Base-by-base conservation (phyloP, 768 basidiomycete species). In the Amyloporia xantha region DNA sequence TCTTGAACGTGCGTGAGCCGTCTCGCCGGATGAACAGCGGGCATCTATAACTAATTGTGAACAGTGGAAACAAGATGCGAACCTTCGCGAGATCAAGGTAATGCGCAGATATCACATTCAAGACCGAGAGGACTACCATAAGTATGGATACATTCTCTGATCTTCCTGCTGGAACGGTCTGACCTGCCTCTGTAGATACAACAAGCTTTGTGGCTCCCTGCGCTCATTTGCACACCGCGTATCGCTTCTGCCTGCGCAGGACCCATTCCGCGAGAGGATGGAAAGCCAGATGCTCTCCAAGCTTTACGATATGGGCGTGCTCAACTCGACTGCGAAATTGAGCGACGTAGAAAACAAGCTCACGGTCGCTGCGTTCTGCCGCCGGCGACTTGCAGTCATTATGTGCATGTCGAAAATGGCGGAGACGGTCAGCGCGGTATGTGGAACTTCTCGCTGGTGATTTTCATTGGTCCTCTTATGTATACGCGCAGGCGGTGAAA, bases 41-140 rank as follows among this genome's bases (percentile, higher is more conserved):
- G 43, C 27, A 4, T 10, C n/a, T 15, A 43, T 43, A 21, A n/a
- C n/a, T n/a, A n/a, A 7, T 17, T 19, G 38, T 9, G 15, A 39
- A 17, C 66, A 95, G 91, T 98, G 95, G 95, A 98, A 92, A 69
- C 86, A 92, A 70, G 94, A 98, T 81, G 83, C 86, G 12, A 85
- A 83, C 63, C 69, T 84, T 13, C 82, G 94, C 36, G 96, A 98
- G 74, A 81, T 90, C 68, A 91, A 86, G 65, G 86, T 98, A 47
- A 87, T 98, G 81, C 81, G 95, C 17, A 72, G 93, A 49, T 99
- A 97, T 66, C 96, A 98, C 68, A 78, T 99, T 54, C 94, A 97
- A 61, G 77, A 93, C 68, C 71, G 94, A 59, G 92, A 95, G 53
- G 92, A 95, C 69, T 94, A 94, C 65, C 85, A 91, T 78, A 92